A percentile compares a stretch with the other conserved stretches of the same genome.
Conservation (phyloP, 306 rosid genomes). For the Cicer judaicum region DNA sequence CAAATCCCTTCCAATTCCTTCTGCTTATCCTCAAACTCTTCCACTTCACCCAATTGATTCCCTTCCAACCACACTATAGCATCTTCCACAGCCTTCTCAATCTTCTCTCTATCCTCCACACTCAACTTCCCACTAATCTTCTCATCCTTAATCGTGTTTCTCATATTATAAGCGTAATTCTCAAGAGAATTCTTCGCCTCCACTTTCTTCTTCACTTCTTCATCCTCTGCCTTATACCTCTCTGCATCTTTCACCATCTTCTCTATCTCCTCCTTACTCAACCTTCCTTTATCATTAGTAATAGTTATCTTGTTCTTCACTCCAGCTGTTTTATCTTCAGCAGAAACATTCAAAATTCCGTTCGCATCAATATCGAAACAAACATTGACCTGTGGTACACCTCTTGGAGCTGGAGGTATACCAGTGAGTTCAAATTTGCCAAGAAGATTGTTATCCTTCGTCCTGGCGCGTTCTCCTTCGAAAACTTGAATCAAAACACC, state of each 20-base stretch:
- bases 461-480: constrained; percentile 80
- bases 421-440: constrained; percentile 83
- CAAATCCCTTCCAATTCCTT: constrained; percentile 79
- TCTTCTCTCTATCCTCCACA: constrained; percentile 60
- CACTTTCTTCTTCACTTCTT: constrained; percentile 88
- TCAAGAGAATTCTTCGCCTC: constrained; percentile 81
- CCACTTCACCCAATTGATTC: constrained; percentile 84
- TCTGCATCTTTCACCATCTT: constrained; percentile 87
- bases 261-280: constrained; percentile 87
- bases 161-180: constrained; percentile 87
- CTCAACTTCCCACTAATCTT: constrained; percentile 67
- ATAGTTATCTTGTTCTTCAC: constrained; percentile 90
- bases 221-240: constrained; percentile 83
- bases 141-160: constrained; percentile 76
- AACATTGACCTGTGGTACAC: constrained; percentile 80
- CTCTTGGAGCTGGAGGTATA: constrained; percentile 85
- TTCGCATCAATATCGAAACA: constrained; percentile 78
- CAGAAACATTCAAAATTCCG: constrained; percentile 73
- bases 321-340: constrained; percentile 85
- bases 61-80: constrained; percentile 73
- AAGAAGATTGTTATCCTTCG: constrained; percentile 73
- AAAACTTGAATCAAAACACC: constrained; percentile 87
- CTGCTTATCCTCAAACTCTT: constrained; percentile 77
- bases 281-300: constrained; percentile 78
- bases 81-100: constrained; percentile 76